phyloP scores from a whole-genome alignment of 257 asterid species.

The Mitragyna speciosa region DNA sequence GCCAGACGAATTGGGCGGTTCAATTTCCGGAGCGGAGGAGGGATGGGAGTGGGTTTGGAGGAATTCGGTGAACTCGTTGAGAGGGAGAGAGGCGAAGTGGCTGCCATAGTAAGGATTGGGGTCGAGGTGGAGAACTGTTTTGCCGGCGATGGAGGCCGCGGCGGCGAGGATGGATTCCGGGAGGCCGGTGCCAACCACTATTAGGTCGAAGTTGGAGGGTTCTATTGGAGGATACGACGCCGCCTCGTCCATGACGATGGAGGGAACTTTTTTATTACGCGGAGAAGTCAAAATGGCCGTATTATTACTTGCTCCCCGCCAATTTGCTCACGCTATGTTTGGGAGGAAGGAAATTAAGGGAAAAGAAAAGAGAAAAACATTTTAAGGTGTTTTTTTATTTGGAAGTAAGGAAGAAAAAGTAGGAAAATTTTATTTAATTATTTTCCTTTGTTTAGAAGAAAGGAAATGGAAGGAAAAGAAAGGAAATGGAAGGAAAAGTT shows the following conservation, averaged over 20 bases:
- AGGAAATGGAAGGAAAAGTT: too few species aligned
- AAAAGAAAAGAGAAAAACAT: too few species aligned
- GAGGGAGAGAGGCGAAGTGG: constrained; percentile 69
- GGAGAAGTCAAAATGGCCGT: too few species aligned
- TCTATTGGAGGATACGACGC: constrained; percentile 60
- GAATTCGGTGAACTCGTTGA: constrained; percentile 51
- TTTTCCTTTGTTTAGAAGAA: too few species aligned
- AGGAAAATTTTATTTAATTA: too few species aligned
- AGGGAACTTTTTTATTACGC: background rate
- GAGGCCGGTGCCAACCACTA: constrained; percentile 80
- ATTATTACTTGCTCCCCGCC: too few species aligned
- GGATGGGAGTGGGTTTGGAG: constrained; percentile 46
- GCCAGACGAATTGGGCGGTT: constrained; percentile 18
- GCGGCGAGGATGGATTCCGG: constrained; percentile 79
- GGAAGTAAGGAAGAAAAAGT: too few species aligned
- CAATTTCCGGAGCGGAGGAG: constrained; percentile 13
- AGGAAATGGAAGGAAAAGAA: too few species aligned
- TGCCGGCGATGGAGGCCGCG: constrained; percentile 71
- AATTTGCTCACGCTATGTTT: too few species aligned
- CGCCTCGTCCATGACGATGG: constrained; percentile 51
- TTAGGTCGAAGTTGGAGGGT: constrained; percentile 77
- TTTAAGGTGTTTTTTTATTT: too few species aligned
- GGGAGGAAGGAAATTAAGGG: too few species aligned
- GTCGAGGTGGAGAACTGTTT: constrained; percentile 84
- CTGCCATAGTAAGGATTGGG: constrained; percentile 72